Evolutionary conservation across 352 stramenopile species (phyloP).

Genomic region (Phytophthora litchii): DNA sequence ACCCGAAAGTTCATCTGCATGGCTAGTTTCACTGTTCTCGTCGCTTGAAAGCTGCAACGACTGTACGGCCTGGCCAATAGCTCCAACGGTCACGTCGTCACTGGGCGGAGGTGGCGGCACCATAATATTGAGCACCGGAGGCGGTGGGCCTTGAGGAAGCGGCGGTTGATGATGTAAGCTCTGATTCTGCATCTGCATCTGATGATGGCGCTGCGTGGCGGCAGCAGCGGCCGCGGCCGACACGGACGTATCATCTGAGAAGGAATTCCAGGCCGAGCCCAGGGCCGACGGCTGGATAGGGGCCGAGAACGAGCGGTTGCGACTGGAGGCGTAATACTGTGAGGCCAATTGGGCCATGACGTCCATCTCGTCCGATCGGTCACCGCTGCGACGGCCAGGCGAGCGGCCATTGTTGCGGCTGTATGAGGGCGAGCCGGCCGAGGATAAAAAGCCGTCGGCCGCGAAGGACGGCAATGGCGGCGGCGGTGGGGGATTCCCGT

Average conservation of each 20-base stretch:
- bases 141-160: slow-evolving; percentile 43
- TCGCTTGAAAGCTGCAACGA: slow-evolving; percentile 52
- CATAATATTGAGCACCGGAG: slow-evolving; percentile 58
- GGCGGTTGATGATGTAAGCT: slow-evolving; percentile 34
- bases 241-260: slow-evolving; percentile 51
- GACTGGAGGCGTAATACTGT: slow-evolving; percentile 76
- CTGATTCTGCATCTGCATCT: slow-evolving; percentile 35
- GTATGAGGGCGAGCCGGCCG: slow-evolving; percentile 31
- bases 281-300: slow-evolving; percentile 69
- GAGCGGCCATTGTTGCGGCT: slow-evolving; percentile 27
- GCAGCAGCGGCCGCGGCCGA: slow-evolving; percentile 21
- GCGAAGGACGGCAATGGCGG: slow-evolving; percentile 39
- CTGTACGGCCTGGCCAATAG: slow-evolving; percentile 71
- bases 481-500: slow-evolving; percentile 22
- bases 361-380: slow-evolving; percentile 57
- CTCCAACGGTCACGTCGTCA: slow-evolving; percentile 50
- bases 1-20: slow-evolving; percentile 24
- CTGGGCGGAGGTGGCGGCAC: slow-evolving; percentile 34
- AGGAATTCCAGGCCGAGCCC: slow-evolving; percentile 61
- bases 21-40: slow-evolving; percentile 53
- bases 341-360: slow-evolving; percentile 85
- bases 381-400: slow-evolving; percentile 8
- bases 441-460: slow-evolving; percentile 34
- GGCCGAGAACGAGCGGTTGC: slow-evolving; percentile 75
- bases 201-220: slow-evolving; percentile 23